phyloP scores from a whole-genome alignment of 2,329 filamentous ascomycete species.

The Onygenales sp. region DNA sequence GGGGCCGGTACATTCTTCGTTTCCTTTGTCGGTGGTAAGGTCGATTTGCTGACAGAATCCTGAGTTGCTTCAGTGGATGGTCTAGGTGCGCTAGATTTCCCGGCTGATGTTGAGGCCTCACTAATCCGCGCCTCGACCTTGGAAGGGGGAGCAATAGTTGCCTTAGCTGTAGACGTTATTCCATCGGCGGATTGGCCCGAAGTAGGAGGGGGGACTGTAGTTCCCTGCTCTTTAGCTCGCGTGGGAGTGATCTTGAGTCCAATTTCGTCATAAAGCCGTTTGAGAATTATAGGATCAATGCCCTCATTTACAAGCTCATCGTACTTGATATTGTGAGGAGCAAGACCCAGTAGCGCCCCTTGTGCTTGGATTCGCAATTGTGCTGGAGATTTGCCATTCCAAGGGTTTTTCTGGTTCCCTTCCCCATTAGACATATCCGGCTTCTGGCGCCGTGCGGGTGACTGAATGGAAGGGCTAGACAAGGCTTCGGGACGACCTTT shows the following conservation, averaged over 20 bases:
- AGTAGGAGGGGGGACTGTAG: conserved; percentile 3
- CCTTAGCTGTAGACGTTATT: conserved; percentile 73
- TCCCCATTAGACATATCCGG: neutral
- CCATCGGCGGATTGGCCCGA: conserved; percentile 47
- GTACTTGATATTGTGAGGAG: conserved; percentile 59
- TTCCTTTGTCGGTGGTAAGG: neutral
- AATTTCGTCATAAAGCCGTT: conserved; percentile 57
- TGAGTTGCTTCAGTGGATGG: conserved; percentile 7
- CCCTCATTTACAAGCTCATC: conserved; percentile 65
- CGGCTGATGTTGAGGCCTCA: neutral
- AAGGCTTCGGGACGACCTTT: neutral
- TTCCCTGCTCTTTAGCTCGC: neutral
- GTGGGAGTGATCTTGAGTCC: conserved; percentile 40
- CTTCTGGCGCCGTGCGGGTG: neutral
- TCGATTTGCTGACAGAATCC: conserved; percentile 8
- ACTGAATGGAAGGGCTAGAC: neutral
- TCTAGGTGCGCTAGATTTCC: neutral
- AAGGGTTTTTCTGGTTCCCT: neutral
- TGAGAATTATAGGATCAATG: conserved; percentile 54
- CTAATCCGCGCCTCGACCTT: neutral
- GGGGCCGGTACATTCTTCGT: neutral
- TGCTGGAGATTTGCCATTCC: conserved; percentile 20
- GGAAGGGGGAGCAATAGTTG: conserved; percentile 13
- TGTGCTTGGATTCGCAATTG: conserved; percentile 45
- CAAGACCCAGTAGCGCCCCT: conserved; percentile 56